Evolutionary conservation across 495 filamentous ascomycete species (phyloP).

Genomic region (Talaromyces wortmannii): DNA sequence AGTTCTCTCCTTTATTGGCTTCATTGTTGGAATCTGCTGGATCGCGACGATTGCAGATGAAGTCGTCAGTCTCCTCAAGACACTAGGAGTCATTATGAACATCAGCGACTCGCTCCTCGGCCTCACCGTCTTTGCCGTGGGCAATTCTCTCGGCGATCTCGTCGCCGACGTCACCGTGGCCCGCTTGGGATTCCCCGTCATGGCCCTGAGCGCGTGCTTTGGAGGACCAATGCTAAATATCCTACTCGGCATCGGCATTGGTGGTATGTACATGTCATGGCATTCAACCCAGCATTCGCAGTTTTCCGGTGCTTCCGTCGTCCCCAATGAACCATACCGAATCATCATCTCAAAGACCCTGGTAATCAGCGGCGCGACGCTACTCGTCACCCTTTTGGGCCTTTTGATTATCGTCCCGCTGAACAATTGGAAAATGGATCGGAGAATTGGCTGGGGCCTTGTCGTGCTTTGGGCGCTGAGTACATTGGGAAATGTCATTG

Average conservation of each 20-base stretch:
- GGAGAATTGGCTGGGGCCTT: slow-evolving; percentile 72
- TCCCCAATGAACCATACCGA: slow-evolving; percentile 57
- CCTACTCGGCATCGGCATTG: slow-evolving; percentile 83
- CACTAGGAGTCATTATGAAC: slow-evolving; percentile 82
- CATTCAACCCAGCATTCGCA: slow-evolving; percentile 12
- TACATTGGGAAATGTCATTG: slow-evolving; percentile 72
- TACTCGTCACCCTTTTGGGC: slow-evolving; percentile 73
- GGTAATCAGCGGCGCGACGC: slow-evolving; percentile 69
- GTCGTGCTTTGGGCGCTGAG: slow-evolving; percentile 82
- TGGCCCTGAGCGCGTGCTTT: slow-evolving; percentile 92
- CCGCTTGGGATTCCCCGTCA: slow-evolving; percentile 87
- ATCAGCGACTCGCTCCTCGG: slow-evolving; percentile 96
- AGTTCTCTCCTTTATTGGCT: slow-evolving; percentile 82
- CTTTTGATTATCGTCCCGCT: slow-evolving; percentile 75
- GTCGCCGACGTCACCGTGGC: slow-evolving; percentile 95
- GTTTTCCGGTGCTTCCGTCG: slow-evolving; percentile 32
- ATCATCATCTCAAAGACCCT: slow-evolving; percentile 80
- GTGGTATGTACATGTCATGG: slow-evolving; percentile 78
- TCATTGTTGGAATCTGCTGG: slow-evolving; percentile 86
- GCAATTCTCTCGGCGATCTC: slow-evolving; percentile 90
- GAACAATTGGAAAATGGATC: slow-evolving; percentile 87
- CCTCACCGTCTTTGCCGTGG: slow-evolving; percentile 93
- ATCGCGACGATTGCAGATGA: slow-evolving; percentile 94
- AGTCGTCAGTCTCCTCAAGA: slow-evolving; percentile 92
- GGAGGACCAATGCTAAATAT: slow-evolving; percentile 98